Percentiles rank a stretch among this genome's conserved stretches.
These are phyloP conservation scores for Erythrobasidium hasegawianum DNA, from an alignment of 1,284 basidiomycete genomes.

Conservation along the genomic window DNA sequence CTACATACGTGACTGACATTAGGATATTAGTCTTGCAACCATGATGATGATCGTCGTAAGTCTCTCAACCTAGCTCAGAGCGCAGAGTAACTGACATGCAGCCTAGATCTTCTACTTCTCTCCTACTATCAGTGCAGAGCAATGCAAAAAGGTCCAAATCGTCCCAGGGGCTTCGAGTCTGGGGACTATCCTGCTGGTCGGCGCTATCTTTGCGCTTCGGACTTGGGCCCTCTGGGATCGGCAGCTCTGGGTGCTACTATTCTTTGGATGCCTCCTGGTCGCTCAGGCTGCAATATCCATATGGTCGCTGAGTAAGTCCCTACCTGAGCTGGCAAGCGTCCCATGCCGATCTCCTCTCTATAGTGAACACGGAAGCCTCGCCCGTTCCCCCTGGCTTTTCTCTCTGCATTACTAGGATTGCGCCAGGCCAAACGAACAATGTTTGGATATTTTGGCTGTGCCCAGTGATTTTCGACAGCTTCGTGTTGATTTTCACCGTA, in stretches of 20 bases:
- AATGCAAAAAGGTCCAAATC: not conserved
- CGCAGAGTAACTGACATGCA: no score
- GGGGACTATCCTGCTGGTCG: not conserved
- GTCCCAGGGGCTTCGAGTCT: not conserved
- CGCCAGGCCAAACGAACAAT: not conserved
- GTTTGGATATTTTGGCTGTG: conserved; percentile 1
- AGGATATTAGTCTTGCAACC: no score
- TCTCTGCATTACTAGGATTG: not conserved
- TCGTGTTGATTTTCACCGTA: not conserved
- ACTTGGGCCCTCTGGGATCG: not conserved
- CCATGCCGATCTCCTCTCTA: not conserved
- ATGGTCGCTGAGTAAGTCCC: not conserved
- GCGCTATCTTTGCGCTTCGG: not conserved
- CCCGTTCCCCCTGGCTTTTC: not conserved
- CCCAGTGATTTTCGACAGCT: not conserved
- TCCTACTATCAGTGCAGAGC: not conserved
- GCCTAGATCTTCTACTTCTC: not conserved
- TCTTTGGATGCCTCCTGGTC: not conserved
- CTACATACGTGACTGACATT: no score
- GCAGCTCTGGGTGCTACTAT: not conserved
- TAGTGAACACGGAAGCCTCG: not conserved
- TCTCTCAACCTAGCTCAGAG: not conserved
- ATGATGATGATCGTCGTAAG: not conserved
- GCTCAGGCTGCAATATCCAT: not conserved
- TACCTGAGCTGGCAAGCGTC: not conserved